These are phyloP conservation scores for Marasmius tenuissimus DNA, from an alignment of 1,284 basidiomycete genomes.

Conservation along the genomic window DNA sequence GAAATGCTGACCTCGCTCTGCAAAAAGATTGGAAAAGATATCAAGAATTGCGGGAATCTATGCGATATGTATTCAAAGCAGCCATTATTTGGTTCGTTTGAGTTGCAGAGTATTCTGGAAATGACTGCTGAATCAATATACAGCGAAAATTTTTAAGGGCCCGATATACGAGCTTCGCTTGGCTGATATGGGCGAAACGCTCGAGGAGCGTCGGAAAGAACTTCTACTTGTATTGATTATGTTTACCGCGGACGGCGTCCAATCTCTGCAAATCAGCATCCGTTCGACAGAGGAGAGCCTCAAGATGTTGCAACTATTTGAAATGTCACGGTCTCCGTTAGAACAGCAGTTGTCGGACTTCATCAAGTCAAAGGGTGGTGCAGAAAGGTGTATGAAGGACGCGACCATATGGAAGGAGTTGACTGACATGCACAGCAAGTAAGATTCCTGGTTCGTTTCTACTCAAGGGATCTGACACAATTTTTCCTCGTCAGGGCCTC, in stretches of 20 bases:
- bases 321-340: not conserved
- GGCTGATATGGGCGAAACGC: slow-evolving; percentile 11
- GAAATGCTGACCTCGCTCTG: slow-evolving; percentile 15
- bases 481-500: no score
- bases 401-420: slow-evolving; percentile 2
- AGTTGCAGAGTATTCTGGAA: no score
- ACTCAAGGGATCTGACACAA: no score
- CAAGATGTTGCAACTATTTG: not conserved
- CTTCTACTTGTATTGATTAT: slow-evolving; percentile 14
- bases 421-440: not conserved
- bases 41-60: slow-evolving; percentile 20
- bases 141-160: slow-evolving; percentile 21
- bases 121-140: not conserved
- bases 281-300: not conserved
- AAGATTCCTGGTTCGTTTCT: not conserved
- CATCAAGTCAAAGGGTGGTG: slow-evolving; percentile 2
- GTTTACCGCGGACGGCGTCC: slow-evolving; percentile 15
- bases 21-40: slow-evolving; percentile 16
- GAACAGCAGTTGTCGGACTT: slow-evolving; percentile 1
- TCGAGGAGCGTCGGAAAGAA: slow-evolving; percentile 15
- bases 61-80: slow-evolving; percentile 24
- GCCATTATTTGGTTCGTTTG: slow-evolving; percentile 20
- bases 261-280: no score
- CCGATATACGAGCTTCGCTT: slow-evolving; percentile 18
- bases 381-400: not conserved